These are phyloP conservation scores for Aspergillus sclerotialis DNA, from an alignment of 2,329 filamentous ascomycete species.

Conservation along the genomic window DNA sequence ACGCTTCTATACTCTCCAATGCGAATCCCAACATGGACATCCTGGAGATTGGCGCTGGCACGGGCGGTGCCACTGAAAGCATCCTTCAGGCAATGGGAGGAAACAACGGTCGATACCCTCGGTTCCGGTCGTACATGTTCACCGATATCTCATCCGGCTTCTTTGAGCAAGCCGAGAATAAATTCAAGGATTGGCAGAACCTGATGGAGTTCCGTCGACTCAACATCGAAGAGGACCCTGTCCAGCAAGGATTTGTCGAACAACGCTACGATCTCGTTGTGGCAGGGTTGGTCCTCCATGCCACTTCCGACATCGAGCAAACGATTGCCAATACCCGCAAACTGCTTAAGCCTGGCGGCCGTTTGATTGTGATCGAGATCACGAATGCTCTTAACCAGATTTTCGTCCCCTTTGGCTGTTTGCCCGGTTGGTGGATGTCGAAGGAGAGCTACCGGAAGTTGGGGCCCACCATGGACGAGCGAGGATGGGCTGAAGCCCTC, in stretches of 20 bases:
- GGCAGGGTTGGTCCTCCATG: conserved; percentile 28
- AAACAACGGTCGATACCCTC: neutral
- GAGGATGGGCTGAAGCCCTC: neutral
- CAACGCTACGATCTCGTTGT: conserved; percentile 28
- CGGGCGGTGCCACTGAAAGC: neutral
- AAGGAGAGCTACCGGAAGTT: too few relatives aligned
- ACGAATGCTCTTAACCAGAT: too few relatives aligned
- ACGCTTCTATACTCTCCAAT: neutral
- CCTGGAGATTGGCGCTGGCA: neutral
- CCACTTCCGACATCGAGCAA: conserved; percentile 11
- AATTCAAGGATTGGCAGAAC: conserved; percentile 14
- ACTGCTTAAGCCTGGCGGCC: neutral
- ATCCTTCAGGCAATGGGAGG: neutral
- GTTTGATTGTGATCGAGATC: neutral
- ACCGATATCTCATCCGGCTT: conserved; percentile 26
- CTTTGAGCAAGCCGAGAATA: conserved; percentile 19
- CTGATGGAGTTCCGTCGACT: conserved; percentile 22
- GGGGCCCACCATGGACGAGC: neutral
- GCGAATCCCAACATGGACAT: conserved; percentile 1
- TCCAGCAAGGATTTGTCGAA: conserved; percentile 20
- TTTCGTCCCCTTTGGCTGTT: too few relatives aligned
- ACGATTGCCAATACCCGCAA: neutral
- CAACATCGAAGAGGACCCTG: conserved; percentile 21
- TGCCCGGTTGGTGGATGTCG: too few relatives aligned
- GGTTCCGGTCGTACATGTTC: conserved; percentile 16